Evolutionary conservation across 2,329 filamentous ascomycete genomes (phyloP).

Genomic region (Macrophomina tecta): DNA sequence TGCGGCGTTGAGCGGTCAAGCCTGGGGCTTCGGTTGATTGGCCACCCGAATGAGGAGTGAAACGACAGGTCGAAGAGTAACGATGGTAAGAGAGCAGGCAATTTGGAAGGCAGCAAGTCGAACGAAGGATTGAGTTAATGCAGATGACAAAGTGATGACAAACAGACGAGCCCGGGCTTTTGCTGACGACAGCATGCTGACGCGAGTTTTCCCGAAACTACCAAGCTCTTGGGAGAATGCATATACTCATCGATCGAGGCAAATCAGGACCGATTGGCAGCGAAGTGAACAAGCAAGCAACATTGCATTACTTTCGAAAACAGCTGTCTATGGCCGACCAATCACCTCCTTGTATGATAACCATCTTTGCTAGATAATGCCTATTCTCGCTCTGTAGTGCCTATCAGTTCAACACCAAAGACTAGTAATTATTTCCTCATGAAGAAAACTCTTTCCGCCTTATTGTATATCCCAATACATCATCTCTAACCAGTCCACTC

Average conservation of each 20-base stretch:
- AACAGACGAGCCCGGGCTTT: background rate
- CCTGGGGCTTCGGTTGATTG: background rate
- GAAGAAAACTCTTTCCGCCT: conserved; percentile 23
- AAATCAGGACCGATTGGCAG: background rate
- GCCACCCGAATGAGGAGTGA: background rate
- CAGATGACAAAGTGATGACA: background rate
- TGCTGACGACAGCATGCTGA: background rate
- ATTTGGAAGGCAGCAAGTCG: too few species aligned
- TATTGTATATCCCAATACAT: conserved; percentile 10
- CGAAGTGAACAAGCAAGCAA: background rate
- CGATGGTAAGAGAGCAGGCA: too few species aligned
- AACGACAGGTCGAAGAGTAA: background rate
- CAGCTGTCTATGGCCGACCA: background rate
- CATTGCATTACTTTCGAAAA: conserved; percentile 12
- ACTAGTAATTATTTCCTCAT: conserved; percentile 15
- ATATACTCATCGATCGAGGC: background rate
- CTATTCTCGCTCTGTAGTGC: background rate
- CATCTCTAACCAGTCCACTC: background rate
- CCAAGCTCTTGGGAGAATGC: background rate
- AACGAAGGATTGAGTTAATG: background rate
- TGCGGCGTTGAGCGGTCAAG: conserved; percentile 24
- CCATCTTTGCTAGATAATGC: conserved; percentile 10
- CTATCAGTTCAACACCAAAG: background rate
- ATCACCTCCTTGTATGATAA: conserved; percentile 16
- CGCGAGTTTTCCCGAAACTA: background rate